These are phyloP conservation scores for Nyctanthes arbortristis DNA, from an alignment of 257 asterid species.

Conservation along the genomic window DNA sequence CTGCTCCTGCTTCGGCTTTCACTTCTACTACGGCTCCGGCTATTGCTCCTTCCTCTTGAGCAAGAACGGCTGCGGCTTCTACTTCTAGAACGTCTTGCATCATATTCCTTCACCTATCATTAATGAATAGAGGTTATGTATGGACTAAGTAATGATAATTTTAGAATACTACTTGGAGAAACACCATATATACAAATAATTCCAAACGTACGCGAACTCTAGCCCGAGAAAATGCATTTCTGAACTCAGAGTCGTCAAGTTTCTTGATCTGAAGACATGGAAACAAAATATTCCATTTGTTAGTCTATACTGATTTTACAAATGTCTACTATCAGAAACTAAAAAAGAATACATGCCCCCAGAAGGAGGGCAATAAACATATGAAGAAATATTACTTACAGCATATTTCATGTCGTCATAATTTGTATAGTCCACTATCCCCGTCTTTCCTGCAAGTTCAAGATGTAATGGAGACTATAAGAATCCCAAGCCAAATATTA, in stretches of 20 bases:
- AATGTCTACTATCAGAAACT: conserved; percentile 1
- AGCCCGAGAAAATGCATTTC: conserved; percentile 81
- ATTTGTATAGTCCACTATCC: conserved; percentile 87
- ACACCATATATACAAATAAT: not conserved
- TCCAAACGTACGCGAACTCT: conserved; percentile 65
- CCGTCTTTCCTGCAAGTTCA: conserved; percentile 70
- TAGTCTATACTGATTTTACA: conserved; percentile 17
- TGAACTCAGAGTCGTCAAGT: conserved; percentile 92
- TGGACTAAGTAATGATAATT: not conserved
- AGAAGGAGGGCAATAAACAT: not conserved
- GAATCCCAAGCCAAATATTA: not conserved
- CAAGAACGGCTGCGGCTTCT: conserved; percentile 66
- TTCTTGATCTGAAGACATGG: conserved; percentile 65
- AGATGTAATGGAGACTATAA: not conserved
- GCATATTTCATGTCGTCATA: conserved; percentile 92
- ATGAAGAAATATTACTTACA: conserved; percentile 40
- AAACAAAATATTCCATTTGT: conserved; percentile 8
- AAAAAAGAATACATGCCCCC: not conserved
- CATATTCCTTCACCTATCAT: conserved; percentile 83
- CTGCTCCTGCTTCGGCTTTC: conserved; percentile 72
- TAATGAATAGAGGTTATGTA: conserved; percentile 13
- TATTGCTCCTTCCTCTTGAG: conserved; percentile 71
- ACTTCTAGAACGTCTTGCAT: conserved; percentile 73
- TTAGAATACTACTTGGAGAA: not conserved
- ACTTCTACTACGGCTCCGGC: conserved; percentile 67